Evolutionary conservation across 2,329 filamentous ascomycete species (phyloP), one percentile per base, ranked within the genome.

Genomic region (Rugonectria rugulosa): DNA sequence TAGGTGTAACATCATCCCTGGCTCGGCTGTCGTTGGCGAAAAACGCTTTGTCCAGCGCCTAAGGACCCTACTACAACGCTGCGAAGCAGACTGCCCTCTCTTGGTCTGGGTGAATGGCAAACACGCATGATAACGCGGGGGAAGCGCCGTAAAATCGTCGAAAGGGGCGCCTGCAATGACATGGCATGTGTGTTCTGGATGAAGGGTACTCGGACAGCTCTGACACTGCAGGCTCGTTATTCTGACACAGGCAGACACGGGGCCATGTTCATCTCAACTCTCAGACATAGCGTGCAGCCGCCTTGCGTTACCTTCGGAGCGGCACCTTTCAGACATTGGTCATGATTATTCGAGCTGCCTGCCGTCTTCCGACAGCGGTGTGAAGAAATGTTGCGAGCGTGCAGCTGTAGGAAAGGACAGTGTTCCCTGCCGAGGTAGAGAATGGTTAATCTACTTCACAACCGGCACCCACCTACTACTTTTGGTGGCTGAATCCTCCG

Each of bases 251-350:
- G 32, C 15, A 29, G 40, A 46, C 53, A 34, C 32, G 29, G 37
- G 21, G 38, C 24, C n/a, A 32, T 24, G 45, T 49, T 55, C 52
- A 31, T 49, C 52, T 55, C 45, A 27, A 44, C 34, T 55, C 38
- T 34, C 38, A n/a, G 19, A 24, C 34, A 20, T 10, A 31, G 32
- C 36, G 12, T 40, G 45, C 45, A 48, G 45, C 34, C 23, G 34
- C 45, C 36, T 36, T 37, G 40, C 31, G 44, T 48, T 31, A 23
- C 45, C 24, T 24, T 50, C 40, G 52, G 52, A 27, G 45, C 38
- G 52, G 44, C 43, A 37, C 38, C 38, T 11, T 38, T 40, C 26
- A 26, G 6, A 20, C n/a, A 40, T 42, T 42, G 37, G 47, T 50
- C 47, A 36, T 42, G 37, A 31, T 55, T 32, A 21, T 46, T 19